Evolutionary conservation across 805 yeast genomes (phyloP), one percentile per base, ranked within the genome.

Genomic region (Zygotorulaspora florentina): DNA sequence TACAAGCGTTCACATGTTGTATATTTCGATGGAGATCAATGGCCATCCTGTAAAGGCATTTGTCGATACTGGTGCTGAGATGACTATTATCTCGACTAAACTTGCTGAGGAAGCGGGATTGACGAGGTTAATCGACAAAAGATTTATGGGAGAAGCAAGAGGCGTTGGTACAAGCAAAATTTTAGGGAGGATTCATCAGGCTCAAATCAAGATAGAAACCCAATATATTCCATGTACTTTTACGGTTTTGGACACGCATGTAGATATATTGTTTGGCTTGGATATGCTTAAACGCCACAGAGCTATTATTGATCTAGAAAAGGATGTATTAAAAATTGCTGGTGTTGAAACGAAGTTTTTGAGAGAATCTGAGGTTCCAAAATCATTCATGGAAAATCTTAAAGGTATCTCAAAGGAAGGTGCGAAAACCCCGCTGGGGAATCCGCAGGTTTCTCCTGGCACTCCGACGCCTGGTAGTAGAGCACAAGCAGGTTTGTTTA

Each of bases 21-120:
- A 83, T 65, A 80, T 93, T 12, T 74, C 81, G 45, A 73, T 88
- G 34, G 83, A 79, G 53, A 83, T 91, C 30, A 90, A 93, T 58
- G 91, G 93, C 1, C 72, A 75, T 38, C 81, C 83, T 17, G 84
- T 89, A 2, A 87, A 87, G 62, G 98, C 98, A 0, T 88, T 93
- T 70, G 95, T 93, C 4, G 99, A 93, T 63, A 81, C 97, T 0
- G 99, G 99, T 2, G 98, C 99, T 0, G 96, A 89, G 64, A 72
- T 80, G 25, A 89, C 99, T 0, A 83, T 93, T 34, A 79, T 93
- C 59, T 81, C 89, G 27, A 85, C 95, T 1, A 69, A 72, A 35
- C 71, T 90, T 52, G 96, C 96, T 0, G 85, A 84, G 50, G 69
- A 72, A 39, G 79, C 90, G 48, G 85, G 85, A 1, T 68, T 93